A percentile compares a stretch with the other conserved stretches of the same genome.
phyloP scores from a whole-genome alignment of 2,329 filamentous ascomycete species.

The Talaromyces amestolkiae region DNA sequence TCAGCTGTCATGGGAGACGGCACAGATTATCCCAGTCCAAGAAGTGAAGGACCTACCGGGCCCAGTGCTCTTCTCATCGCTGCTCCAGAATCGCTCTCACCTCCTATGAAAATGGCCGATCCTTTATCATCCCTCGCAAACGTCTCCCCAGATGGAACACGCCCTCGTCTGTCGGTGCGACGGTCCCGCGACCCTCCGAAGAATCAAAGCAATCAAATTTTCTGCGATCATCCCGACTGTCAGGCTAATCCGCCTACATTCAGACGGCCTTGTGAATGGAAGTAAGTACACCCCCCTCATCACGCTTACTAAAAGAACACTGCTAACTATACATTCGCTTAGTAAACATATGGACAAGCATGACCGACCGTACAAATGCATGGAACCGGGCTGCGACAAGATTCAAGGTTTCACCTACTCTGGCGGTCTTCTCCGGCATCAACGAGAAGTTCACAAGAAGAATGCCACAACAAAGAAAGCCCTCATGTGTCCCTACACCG shows the following conservation, averaged over 20 bases:
- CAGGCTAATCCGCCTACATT: slow-evolving; percentile 65
- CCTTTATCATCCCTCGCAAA: slow-evolving; percentile 20
- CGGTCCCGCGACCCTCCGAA: slow-evolving; percentile 53
- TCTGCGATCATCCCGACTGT: slow-evolving; percentile 71
- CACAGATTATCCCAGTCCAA: slow-evolving; percentile 44
- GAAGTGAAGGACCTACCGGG: slow-evolving; percentile 42
- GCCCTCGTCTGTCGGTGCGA: slow-evolving; percentile 43
- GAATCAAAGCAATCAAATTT: slow-evolving; percentile 71
- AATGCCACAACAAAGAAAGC: slow-evolving; percentile 85
- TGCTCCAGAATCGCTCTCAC: slow-evolving; percentile 33
- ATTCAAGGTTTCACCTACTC: slow-evolving; percentile 93
- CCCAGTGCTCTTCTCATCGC: slow-evolving; percentile 36
- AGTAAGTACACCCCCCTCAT: slow-evolving; percentile 57
- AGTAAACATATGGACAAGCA: slow-evolving; percentile 99
- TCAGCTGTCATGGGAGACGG: slow-evolving; percentile 39
- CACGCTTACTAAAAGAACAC: background rate
- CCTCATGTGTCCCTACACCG: slow-evolving; percentile 77
- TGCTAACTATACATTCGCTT: slow-evolving; percentile 8
- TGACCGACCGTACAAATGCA: slow-evolving; percentile 86
- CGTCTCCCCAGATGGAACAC: slow-evolving; percentile 29
- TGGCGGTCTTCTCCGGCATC: slow-evolving; percentile 81
- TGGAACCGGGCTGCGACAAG: slow-evolving; percentile 79
- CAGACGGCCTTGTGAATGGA: slow-evolving; percentile 87
- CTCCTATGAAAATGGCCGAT: slow-evolving; percentile 38
- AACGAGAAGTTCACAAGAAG: slow-evolving; percentile 89